A percentile compares a stretch with the other conserved stretches of the same genome.
phyloP scores from a whole-genome alignment of 441 rosid species.

The Melastoma candidum region DNA sequence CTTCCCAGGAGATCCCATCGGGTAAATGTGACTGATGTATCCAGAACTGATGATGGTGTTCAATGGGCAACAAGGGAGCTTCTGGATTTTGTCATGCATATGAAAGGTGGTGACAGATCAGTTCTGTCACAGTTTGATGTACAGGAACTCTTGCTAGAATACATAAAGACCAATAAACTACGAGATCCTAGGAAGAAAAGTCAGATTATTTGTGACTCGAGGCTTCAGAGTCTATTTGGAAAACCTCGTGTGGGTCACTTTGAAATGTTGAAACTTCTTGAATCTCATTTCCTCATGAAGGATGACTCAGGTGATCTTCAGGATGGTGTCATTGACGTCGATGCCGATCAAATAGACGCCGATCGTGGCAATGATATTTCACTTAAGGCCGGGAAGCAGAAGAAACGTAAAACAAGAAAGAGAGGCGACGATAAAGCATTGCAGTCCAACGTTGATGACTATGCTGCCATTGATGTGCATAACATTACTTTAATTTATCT shows the following conservation, averaged over 20 bases:
- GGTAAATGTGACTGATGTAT: constrained; percentile 21
- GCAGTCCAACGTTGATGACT: constrained; percentile 79
- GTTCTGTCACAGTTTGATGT: constrained; percentile 68
- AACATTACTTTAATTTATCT: constrained; percentile 75
- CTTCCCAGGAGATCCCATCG: constrained; percentile 20
- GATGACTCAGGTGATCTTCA: constrained; percentile 65
- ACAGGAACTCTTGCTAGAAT: constrained; percentile 69
- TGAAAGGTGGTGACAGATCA: constrained; percentile 79
- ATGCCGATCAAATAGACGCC: constrained; percentile 52
- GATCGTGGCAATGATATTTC: constrained; percentile 57
- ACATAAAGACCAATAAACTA: constrained; percentile 77
- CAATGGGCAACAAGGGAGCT: constrained; percentile 95
- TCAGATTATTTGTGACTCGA: constrained; percentile 78
- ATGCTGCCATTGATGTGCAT: constrained; percentile 78
- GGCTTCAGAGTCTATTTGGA: constrained; percentile 78
- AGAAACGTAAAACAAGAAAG: constrained; percentile 64
- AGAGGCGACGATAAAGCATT: constrained; percentile 60
- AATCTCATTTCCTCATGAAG: constrained; percentile 64
- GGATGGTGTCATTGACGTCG: constrained; percentile 54
- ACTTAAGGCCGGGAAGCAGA: constrained; percentile 50
- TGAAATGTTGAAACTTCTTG: constrained; percentile 95
- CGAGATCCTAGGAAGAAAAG: constrained; percentile 91
- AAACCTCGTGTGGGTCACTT: constrained; percentile 90
- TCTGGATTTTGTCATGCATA: constrained; percentile 74
- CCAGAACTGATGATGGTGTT: constrained; percentile 25